Evolutionary conservation across 1,284 basidiomycete genomes (phyloP), one percentile per base, ranked within the genome.

Genomic region (Ganoderma sinense): DNA sequence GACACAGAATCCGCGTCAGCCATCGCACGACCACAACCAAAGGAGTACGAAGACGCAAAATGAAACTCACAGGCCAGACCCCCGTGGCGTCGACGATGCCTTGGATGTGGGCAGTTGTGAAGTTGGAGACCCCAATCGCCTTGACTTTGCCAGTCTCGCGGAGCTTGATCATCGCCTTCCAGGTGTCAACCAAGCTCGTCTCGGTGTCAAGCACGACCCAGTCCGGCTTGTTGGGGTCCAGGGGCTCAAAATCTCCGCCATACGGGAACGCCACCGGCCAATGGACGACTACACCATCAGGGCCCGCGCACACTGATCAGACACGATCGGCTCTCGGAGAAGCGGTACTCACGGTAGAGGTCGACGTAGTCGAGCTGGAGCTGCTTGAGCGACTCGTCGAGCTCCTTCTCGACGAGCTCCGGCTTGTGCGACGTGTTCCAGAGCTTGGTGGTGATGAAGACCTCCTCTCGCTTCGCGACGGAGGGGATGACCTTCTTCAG

Each of bases 361-460:
- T 97, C 95, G 48, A 97, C 84, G 78, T 97, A 97, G 56, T 89
- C 84, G 36, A 89, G 80, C 26, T 89, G 90, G 67, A 96, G 87
- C 77, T 92, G 88, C 66, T 81, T 78, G n/a, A 97, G 85, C 13
- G 94, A 93, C 80, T 88, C 85, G 73, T 95, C 88, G 67, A 96
- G 88, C 77, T 92, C 92, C 84, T 88, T 76, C 83, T 93, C 92
- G 29, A 92, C 91, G 62, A 84, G 77, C 26, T 87, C 85, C 7
- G 90, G 86, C 73, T 84, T 84, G 77, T 93, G 93, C 8, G 86
- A 82, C 41, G 84, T 84, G 82, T 94, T 94, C 93, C 93, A 95
- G 62, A 91, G 82, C 78, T 97, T 96, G 69, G 91, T 92, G 7
- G 95, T 96, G 80, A 97, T 88, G 83, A 93, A 95, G 70, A 97